These are phyloP conservation scores for Mrakia hoshinonis DNA, from an alignment of 768 basidiomycete species.

Conservation along the genomic window DNA sequence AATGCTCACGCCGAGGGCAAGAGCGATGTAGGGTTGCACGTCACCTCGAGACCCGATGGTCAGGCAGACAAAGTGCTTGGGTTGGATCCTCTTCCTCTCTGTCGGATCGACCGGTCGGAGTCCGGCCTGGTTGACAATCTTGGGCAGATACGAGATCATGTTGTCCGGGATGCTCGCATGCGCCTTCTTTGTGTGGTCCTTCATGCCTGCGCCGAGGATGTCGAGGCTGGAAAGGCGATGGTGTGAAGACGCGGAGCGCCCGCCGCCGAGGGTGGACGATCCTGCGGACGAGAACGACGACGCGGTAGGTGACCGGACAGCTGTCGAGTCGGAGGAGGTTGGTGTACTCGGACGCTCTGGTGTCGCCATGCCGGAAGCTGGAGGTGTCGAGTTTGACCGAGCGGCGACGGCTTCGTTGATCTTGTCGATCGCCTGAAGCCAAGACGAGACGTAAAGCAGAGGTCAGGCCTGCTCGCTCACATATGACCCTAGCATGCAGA, in stretches of 20 bases:
- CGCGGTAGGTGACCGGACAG: neutral
- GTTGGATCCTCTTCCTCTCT: slow-evolving; percentile 32
- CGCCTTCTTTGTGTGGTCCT: neutral
- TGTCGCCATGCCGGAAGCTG: neutral
- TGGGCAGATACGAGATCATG: slow-evolving; percentile 36
- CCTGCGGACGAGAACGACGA: neutral
- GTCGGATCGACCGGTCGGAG: neutral
- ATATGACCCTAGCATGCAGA: neutral
- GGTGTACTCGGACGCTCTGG: neutral
- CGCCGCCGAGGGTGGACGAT: neutral
- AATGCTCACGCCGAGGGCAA: slow-evolving; percentile 32
- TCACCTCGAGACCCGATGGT: slow-evolving; percentile 55
- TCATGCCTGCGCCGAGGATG: neutral
- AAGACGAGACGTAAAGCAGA: neutral
- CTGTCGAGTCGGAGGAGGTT: neutral
- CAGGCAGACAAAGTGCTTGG: slow-evolving; percentile 49
- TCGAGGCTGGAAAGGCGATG: neutral
- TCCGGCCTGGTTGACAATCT: slow-evolving; percentile 25
- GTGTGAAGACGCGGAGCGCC: neutral
- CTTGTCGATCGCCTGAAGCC: slow-evolving; percentile 39
- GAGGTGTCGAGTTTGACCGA: neutral
- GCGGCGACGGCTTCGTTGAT: slow-evolving; percentile 36
- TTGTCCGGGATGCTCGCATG: slow-evolving; percentile 33
- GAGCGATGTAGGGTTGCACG: slow-evolving; percentile 49
- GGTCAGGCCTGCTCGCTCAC: neutral